Conservation (phyloP, 2,329 filamentous ascomycete species). For the Aspergillus pseudoterreus region DNA sequence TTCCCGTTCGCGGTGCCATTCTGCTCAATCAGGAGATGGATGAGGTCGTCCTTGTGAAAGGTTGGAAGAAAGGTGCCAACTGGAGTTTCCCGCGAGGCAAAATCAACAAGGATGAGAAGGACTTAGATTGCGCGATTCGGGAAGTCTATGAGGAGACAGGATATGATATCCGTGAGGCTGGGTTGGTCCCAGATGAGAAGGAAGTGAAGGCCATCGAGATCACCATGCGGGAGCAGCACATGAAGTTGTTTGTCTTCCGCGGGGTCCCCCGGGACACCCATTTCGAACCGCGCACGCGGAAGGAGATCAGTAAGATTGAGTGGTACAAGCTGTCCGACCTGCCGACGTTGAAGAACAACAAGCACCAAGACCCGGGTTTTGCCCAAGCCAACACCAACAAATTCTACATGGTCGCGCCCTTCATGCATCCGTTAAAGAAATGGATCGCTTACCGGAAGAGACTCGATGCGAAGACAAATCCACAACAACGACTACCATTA, state of each 20-base stretch:
- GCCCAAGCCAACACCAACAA: conserved; percentile 68
- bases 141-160: conserved; percentile 98
- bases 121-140: conserved; percentile 86
- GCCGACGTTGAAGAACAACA: conserved; percentile 73
- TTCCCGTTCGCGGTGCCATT: conserved; percentile 91
- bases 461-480: conserved; percentile 41
- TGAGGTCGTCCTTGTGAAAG: conserved; percentile 86
- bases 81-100: conserved; percentile 98
- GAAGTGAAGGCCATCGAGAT: conserved; percentile 82
- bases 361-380: conserved; percentile 58
- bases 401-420: conserved; percentile 98
- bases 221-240: conserved; percentile 86
- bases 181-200: conserved; percentile 68
- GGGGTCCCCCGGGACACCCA: conserved; percentile 80
- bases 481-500: conserved; percentile 50
- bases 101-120: conserved; percentile 95
- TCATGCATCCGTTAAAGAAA: conserved; percentile 77
- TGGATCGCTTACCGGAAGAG: conserved; percentile 87
- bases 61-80: conserved; percentile 93
- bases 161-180: conserved; percentile 72
- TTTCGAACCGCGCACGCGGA: conserved; percentile 87
- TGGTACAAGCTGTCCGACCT: conserved; percentile 92
- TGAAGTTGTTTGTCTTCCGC: conserved; percentile 87
- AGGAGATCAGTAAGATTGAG: conserved; percentile 95
- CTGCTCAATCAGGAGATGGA: conserved; percentile 94